Base-by-base conservation (phyloP, 139 green algal genomes). In the Chlorella sorokiniana region DNA sequence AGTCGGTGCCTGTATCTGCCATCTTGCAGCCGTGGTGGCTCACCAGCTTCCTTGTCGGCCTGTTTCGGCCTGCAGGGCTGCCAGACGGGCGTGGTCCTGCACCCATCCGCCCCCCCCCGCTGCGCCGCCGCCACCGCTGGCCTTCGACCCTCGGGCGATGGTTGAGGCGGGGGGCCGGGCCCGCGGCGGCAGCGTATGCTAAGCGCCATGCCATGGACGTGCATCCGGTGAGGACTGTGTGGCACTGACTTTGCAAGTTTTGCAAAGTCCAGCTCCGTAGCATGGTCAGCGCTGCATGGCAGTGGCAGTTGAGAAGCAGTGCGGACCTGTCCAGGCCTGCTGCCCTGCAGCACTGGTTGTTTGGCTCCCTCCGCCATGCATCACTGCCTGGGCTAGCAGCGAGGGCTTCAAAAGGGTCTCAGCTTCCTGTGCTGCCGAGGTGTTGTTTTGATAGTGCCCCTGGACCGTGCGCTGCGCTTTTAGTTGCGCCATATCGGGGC, bases 141-240 rank as follows among this genome's bases (percentile, higher is more conserved):
- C 87, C 3, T 88, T 94, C 64, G 79, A 91, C 56, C 38, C 78
- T 29, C 27, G 41, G 2, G 75, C 59, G 3, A 81, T 72, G 75
- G 35, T 29, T 10, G 73, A 68, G 27, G 73, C 73, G 27, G 75
- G 75, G 1, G 75, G 75, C 89, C 5, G 56, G 76, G 14, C 56
- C 76, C 25, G 84, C 88, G 8, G 88, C 90, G 0, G 83, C 85
- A 0, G 59, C 77, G 35, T 74, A 91, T 54, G 91, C 91, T 7
- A 8, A 68, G 40, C 45, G 91, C 44, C 92, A 87, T 74, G 87
- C 83, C 0, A 77, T 79, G 29, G 93, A 94, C 35, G 77, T 95
- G 37, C 83, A 89, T 33, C 93, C 92, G 74, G 83, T 91, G 33
- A 71, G 63, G 29, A n/a, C n/a, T n/a, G n/a, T n/a, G n/a, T n/a